phyloP scores from a whole-genome alignment of 1,284 basidiomycete species.

The Trichosporon inkin region DNA sequence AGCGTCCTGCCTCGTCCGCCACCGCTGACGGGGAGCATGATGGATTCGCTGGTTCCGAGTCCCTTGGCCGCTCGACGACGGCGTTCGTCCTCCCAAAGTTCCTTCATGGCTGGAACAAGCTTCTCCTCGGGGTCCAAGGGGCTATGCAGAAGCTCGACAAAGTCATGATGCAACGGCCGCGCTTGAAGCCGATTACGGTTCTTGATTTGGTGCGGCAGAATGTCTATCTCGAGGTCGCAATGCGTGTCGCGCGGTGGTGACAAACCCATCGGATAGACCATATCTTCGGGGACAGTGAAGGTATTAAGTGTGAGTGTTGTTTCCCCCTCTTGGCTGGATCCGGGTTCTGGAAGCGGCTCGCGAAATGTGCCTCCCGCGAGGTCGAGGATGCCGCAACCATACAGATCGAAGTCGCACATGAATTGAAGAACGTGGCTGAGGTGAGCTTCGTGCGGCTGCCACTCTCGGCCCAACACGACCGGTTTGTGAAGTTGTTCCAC shows the following conservation, averaged over 20 bases:
- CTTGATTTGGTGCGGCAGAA: constrained; percentile 72
- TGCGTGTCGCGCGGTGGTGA: constrained; percentile 63
- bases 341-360: constrained; percentile 51
- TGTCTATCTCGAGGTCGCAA: constrained; percentile 79
- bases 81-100: constrained; percentile 93
- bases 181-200: constrained; percentile 68
- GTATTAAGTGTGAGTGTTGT: constrained; percentile 22
- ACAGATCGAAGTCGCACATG: constrained; percentile 91
- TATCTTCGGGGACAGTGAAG: constrained; percentile 32
- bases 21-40: constrained; percentile 46
- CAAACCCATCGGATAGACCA: constrained; percentile 44
- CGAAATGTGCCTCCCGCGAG: constrained; percentile 55
- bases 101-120: constrained; percentile 79
- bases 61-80: constrained; percentile 64
- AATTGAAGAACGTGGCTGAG: constrained; percentile 86
- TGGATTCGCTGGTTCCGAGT: constrained; percentile 30
- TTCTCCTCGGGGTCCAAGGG: constrained; percentile 60
- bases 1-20: constrained; percentile 43
- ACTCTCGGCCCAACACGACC: constrained; percentile 70
- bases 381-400: constrained; percentile 88
- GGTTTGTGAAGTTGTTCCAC: constrained; percentile 74
- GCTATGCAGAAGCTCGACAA: constrained; percentile 60
- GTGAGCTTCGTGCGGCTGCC: constrained; percentile 83
- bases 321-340: neutral
- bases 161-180: constrained; percentile 69